Conservation (phyloP, 2,329 filamentous ascomycete species). For the Alternaria arbusti region DNA sequence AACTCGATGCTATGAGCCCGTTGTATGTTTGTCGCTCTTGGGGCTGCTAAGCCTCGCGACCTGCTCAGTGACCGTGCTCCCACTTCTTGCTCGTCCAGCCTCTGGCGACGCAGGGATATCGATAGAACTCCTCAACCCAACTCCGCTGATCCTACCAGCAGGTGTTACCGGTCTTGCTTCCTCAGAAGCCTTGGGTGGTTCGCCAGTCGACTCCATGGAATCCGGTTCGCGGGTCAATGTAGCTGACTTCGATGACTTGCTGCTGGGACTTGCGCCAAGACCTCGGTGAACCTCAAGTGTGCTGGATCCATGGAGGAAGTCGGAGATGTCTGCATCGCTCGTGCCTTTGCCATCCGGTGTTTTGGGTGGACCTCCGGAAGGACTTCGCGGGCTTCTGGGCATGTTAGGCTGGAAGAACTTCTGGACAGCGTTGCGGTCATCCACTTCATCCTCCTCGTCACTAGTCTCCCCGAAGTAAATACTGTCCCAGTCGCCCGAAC, state of each 20-base stretch:
- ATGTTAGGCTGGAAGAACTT: slow-evolving; percentile 43
- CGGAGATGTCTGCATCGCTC: slow-evolving; percentile 49
- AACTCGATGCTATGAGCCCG: slow-evolving; percentile 1
- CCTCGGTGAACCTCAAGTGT: slow-evolving; percentile 50
- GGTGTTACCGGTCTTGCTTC: slow-evolving; percentile 26
- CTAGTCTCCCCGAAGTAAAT: slow-evolving; percentile 56
- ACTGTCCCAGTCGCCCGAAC: slow-evolving; percentile 58
- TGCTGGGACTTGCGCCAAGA: slow-evolving; percentile 37
- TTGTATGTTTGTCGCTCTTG: slow-evolving; percentile 15
- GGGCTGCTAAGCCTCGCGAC: slow-evolving; percentile 39
- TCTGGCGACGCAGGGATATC: slow-evolving; percentile 32
- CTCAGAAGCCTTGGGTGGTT: slow-evolving; percentile 15
- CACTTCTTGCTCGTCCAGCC: slow-evolving; percentile 23
- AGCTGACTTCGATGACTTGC: slow-evolving; percentile 21
- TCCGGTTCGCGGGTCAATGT: slow-evolving; percentile 33
- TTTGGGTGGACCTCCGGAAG: slow-evolving; percentile 17
- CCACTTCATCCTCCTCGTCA: slow-evolving; percentile 55
- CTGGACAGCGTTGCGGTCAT: slow-evolving; percentile 47
- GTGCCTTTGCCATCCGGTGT: slow-evolving; percentile 40
- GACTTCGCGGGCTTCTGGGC: slow-evolving; percentile 23
- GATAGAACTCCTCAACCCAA: slow-evolving; percentile 42
- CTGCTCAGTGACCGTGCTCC: slow-evolving; percentile 40
- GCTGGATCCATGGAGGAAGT: slow-evolving; percentile 38
- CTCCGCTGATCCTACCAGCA: slow-evolving; percentile 29
- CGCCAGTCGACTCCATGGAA: slow-evolving; percentile 36